Percentiles rank a stretch among this genome's conserved stretches.
phyloP scores from a whole-genome alignment of 176 grass and related monocot genomes.

The Oryza meridionalis region DNA sequence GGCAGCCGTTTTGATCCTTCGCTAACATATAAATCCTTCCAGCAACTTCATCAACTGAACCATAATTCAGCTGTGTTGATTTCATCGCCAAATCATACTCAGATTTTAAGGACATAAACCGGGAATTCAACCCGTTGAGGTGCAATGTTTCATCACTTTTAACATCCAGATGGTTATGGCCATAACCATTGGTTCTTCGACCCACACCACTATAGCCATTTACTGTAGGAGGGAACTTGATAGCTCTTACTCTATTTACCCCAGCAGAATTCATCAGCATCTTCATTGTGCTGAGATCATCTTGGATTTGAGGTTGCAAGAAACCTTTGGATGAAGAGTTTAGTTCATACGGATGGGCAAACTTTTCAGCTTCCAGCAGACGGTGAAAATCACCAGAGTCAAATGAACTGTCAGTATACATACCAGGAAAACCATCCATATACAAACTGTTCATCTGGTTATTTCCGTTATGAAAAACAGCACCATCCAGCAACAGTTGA shows the following conservation, averaged over 20 bases:
- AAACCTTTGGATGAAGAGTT: constrained; percentile 24
- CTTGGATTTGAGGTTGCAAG: constrained; percentile 16
- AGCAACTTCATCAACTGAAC: constrained; percentile 49
- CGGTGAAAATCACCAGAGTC: constrained; percentile 26
- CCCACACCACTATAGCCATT: constrained; percentile 38
- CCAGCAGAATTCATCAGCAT: constrained; percentile 32
- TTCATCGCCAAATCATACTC: constrained; percentile 3
- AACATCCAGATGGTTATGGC: constrained; percentile 19
- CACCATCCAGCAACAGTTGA: constrained; percentile 16
- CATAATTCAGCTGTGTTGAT: constrained; percentile 33
- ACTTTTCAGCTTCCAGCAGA: constrained; percentile 41
- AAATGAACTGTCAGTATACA: constrained; percentile 44
- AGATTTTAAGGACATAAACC: constrained; percentile 28
- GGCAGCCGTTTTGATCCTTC: constrained; percentile 70
- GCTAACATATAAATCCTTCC: constrained; percentile 62
- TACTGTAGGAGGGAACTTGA: constrained; percentile 30
- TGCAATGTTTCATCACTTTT: constrained; percentile 24
- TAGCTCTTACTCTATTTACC: constrained; percentile 33
- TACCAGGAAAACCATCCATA: constrained; percentile 22
- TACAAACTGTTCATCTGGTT: constrained; percentile 28
- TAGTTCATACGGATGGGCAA: constrained; percentile 21
- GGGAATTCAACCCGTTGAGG: constrained; percentile 22
- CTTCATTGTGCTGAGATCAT: constrained; percentile 27
- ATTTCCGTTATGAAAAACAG: constrained; percentile 35
- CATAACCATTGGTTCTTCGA: constrained; percentile 19